Percentiles rank a stretch among this genome's conserved stretches.
phyloP scores from a whole-genome alignment of 805 yeast species.

The Komagataella mondaviorum region DNA sequence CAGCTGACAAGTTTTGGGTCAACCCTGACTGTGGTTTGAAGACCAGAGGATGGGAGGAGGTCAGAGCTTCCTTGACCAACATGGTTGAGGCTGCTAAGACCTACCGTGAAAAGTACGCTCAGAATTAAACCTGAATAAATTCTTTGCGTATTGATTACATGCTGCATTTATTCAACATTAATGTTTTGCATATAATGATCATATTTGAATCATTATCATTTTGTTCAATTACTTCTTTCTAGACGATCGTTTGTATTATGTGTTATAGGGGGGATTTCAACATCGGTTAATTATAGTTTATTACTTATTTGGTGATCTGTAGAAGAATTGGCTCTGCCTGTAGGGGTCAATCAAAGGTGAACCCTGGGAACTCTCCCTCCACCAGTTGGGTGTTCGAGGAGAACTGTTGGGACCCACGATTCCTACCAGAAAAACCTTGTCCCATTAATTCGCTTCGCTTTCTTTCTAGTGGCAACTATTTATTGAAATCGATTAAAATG shows the following conservation, averaged over 20 bases:
- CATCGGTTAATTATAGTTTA: constrained; percentile 20
- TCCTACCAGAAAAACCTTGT: neutral
- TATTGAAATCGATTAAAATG: neutral
- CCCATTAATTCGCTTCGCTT: neutral
- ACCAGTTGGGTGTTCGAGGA: neutral
- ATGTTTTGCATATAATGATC: constrained; percentile 11
- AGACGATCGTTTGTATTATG: constrained; percentile 9
- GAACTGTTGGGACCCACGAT: neutral
- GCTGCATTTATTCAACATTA: constrained; percentile 24
- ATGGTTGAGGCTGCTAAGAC: constrained; percentile 99
- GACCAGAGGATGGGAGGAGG: constrained; percentile 99
- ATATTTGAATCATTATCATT: constrained; percentile 4
- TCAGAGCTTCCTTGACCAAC: constrained; percentile 86
- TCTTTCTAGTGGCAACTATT: neutral
- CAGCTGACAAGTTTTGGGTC: constrained; percentile 98
- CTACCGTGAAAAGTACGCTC: constrained; percentile 46
- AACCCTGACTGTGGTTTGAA: constrained; percentile 99
- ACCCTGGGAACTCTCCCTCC: neutral
- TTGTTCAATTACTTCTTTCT: constrained; percentile 3
- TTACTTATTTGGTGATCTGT: neutral
- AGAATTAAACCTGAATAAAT: constrained; percentile 10
- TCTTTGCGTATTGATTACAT: constrained; percentile 1
- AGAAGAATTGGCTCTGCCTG: neutral
- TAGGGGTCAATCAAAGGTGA: neutral
- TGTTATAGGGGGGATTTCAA: constrained; percentile 22